These are phyloP conservation scores for Dentiscutata heterogama DNA, from an alignment of 371 early-diverging fungal species.

Conservation along the genomic window DNA sequence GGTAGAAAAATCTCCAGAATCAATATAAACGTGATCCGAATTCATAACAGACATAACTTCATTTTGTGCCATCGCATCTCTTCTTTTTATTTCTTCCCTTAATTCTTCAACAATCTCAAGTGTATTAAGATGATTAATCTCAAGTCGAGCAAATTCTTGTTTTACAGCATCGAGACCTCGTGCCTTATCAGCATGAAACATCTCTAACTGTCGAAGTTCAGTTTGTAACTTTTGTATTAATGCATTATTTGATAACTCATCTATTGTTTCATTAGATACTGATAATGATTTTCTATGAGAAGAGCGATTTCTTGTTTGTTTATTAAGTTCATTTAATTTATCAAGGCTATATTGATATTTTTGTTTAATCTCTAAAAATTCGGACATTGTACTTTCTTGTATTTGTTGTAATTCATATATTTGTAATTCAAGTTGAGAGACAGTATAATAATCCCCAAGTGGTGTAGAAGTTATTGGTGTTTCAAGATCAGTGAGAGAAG, in stretches of 20 bases:
- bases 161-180: conserved; percentile 32
- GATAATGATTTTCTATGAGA: conserved; percentile 11
- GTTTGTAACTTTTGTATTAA: conserved; percentile 41
- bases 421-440: background rate
- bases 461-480: background rate
- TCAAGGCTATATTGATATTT: background rate
- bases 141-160: conserved; percentile 43
- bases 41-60: conserved; percentile 44
- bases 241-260: background rate
- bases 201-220: conserved; percentile 40
- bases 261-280: conserved; percentile 19
- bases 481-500: background rate
- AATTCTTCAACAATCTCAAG: conserved; percentile 43
- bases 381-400: background rate
- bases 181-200: conserved; percentile 40
- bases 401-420: background rate
- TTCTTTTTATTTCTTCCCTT: conserved; percentile 43
- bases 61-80: conserved; percentile 42
- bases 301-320: background rate
- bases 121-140: conserved; percentile 32
- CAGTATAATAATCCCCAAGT: background rate
- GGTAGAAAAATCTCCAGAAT: conserved; percentile 8
- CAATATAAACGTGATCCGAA: conserved; percentile 14
- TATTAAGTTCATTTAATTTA: background rate
- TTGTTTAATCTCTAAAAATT: background rate